Percentiles rank a stretch among this genome's conserved stretches.
Conservation (phyloP, 192 early-diverging fungal genomes). For the Coemansia sp. region DNA sequence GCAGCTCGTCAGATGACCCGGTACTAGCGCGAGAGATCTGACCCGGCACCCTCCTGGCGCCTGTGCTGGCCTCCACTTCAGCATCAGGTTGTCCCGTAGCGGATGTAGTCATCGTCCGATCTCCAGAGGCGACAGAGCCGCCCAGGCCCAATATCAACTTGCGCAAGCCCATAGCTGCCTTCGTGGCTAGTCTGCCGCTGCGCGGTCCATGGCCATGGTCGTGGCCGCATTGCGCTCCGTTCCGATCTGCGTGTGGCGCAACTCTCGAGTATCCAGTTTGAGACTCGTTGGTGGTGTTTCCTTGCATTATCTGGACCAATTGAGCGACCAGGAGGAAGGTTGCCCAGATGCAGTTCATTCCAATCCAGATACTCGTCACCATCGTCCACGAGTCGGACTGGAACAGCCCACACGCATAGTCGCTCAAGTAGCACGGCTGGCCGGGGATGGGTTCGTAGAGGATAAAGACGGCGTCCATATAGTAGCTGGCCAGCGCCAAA, state of each 20-base stretch:
- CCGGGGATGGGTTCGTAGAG: slow-evolving; percentile 56
- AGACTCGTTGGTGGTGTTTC: slow-evolving; percentile 87
- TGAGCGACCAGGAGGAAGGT: slow-evolving; percentile 75
- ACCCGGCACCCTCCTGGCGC: slow-evolving; percentile 43
- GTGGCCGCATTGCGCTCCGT: slow-evolving; percentile 17
- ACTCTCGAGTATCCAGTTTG: slow-evolving; percentile 67
- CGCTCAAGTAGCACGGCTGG: slow-evolving; percentile 60
- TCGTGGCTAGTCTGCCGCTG: slow-evolving; percentile 7
- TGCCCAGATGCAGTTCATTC: slow-evolving; percentile 80
- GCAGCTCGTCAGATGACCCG: slow-evolving; percentile 21
- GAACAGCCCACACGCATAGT: slow-evolving; percentile 68
- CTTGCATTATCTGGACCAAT: slow-evolving; percentile 70
- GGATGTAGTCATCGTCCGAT: slow-evolving; percentile 15
- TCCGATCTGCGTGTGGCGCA: slow-evolving; percentile 12
- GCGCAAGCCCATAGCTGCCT: slow-evolving; percentile 20
- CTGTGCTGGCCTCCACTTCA: slow-evolving; percentile 36
- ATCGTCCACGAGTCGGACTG: slow-evolving; percentile 72
- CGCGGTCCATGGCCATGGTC: slow-evolving; percentile 16
- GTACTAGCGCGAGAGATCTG: slow-evolving; percentile 29
- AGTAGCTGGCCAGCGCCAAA: slow-evolving; percentile 60
- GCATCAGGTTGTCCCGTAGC: background rate
- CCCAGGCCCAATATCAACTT: slow-evolving; percentile 30
- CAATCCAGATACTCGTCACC: slow-evolving; percentile 67
- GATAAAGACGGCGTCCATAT: slow-evolving; percentile 50
- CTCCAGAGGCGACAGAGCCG: slow-evolving; percentile 25